phyloP scores from a whole-genome alignment of 2,329 filamentous ascomycete species.

The Trichoderma sp. region DNA sequence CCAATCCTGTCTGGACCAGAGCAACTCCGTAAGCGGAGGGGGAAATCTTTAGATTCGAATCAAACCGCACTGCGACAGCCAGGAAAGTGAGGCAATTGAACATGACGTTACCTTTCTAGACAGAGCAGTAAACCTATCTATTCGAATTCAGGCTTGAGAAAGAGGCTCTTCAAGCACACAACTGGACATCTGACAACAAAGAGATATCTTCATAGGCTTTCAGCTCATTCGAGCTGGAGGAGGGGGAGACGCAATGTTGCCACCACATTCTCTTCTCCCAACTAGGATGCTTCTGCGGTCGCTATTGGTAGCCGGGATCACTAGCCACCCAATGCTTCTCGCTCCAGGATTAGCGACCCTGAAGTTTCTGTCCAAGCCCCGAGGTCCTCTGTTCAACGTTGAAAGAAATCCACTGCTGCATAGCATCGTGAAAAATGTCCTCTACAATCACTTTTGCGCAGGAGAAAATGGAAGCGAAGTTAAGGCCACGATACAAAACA shows the following conservation, averaged over 20 bases:
- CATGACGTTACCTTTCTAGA: background rate
- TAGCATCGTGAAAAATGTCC: constrained; percentile 42
- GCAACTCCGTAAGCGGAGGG: background rate
- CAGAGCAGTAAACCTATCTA: background rate
- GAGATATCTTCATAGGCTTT: background rate
- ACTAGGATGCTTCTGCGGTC: constrained; percentile 1
- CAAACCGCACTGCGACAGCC: background rate
- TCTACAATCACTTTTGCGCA: constrained; percentile 56
- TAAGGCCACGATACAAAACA: constrained; percentile 39
- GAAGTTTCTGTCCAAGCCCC: background rate
- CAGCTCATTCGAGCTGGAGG: background rate
- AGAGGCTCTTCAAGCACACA: background rate
- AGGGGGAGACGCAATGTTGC: background rate
- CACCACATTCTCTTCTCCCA: constrained; percentile 13
- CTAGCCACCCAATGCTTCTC: constrained; percentile 7
- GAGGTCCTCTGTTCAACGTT: background rate
- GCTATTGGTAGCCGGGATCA: background rate
- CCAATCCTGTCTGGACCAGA: background rate
- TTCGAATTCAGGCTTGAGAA: background rate
- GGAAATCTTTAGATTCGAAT: background rate
- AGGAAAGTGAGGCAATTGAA: background rate
- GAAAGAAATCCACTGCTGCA: background rate
- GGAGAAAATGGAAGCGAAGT: constrained; percentile 50
- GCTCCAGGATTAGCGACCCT: background rate
- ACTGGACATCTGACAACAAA: background rate